These are phyloP conservation scores for Physcomitrellopsis africana DNA, from an alignment of 225 moss, liverwort and hornwort species.

Conservation along the genomic window DNA sequence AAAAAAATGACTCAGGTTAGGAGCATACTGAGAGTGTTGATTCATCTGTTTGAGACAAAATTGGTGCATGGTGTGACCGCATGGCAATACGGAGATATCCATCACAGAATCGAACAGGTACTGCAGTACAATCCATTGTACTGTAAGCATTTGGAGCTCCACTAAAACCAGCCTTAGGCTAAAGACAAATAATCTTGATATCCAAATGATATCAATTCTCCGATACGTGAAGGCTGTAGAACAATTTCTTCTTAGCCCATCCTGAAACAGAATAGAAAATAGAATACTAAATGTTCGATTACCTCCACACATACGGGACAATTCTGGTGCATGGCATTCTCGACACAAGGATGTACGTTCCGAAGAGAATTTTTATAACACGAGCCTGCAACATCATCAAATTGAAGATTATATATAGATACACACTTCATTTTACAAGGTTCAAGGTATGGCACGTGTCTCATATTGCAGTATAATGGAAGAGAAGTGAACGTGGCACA, in stretches of 20 bases:
- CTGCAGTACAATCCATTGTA: conserved; percentile 47
- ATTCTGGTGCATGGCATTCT: conserved; percentile 95
- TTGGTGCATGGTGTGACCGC: conserved; percentile 96
- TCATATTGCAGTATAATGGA: too few species aligned
- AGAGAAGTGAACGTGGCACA: not conserved
- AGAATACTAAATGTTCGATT: not conserved
- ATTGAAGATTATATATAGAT: not conserved
- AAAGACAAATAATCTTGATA: not conserved
- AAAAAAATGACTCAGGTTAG: not conserved
- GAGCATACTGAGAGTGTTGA: conserved; percentile 71
- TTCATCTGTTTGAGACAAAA: conserved; percentile 84
- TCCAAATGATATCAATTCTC: not conserved
- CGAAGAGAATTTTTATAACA: conserved; percentile 43
- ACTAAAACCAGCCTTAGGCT: not conserved
- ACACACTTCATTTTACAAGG: too few species aligned
- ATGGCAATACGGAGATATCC: conserved; percentile 78
- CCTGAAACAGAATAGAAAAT: not conserved
- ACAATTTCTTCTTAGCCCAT: not conserved
- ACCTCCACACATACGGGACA: conserved; percentile 98
- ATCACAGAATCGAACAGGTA: conserved; percentile 93
- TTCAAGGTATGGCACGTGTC: too few species aligned
- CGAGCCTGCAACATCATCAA: conserved; percentile 41
- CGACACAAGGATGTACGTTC: conserved; percentile 53
- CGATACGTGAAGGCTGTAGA: not conserved
- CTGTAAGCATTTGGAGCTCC: conserved; percentile 4